Evolutionary conservation across 371 early-diverging fungal species (phyloP).

Genomic region (Mortierella sp.): DNA sequence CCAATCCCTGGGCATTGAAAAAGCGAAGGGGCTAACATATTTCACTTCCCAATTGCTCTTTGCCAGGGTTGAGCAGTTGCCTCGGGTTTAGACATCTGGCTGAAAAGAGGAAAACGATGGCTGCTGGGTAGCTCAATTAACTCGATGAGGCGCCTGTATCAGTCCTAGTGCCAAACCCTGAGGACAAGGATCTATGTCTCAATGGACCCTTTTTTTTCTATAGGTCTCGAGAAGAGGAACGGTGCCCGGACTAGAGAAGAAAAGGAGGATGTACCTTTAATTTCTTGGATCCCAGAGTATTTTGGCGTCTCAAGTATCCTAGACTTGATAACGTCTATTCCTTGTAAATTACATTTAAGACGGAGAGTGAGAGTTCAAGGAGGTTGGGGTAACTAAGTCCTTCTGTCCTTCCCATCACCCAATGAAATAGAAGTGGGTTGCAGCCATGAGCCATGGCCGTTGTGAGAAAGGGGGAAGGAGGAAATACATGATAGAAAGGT

Average conservation of each 20-base stretch:
- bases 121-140: neutral
- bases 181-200: neutral
- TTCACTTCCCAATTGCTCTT: neutral
- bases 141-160: neutral
- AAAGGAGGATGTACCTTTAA: too few species aligned
- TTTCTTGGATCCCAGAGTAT: too few species aligned
- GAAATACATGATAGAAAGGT: too few species aligned
- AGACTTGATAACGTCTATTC: too few species aligned
- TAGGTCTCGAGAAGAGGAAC: too few species aligned
- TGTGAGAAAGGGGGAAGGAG: too few species aligned
- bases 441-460: too few species aligned
- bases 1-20: neutral
- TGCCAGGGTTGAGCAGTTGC: neutral
- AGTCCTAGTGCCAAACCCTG: neutral
- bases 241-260: too few species aligned
- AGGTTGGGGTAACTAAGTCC: neutral
- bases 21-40: neutral
- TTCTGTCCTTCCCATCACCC: neutral
- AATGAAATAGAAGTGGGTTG: neutral
- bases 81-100: neutral
- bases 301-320: too few species aligned
- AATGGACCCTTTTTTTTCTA: too few species aligned
- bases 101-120: neutral
- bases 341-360: too few species aligned
- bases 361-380: neutral